Base-by-base conservation (phyloP, 148 eudicot genomes). In the Chenopodium album region DNA sequence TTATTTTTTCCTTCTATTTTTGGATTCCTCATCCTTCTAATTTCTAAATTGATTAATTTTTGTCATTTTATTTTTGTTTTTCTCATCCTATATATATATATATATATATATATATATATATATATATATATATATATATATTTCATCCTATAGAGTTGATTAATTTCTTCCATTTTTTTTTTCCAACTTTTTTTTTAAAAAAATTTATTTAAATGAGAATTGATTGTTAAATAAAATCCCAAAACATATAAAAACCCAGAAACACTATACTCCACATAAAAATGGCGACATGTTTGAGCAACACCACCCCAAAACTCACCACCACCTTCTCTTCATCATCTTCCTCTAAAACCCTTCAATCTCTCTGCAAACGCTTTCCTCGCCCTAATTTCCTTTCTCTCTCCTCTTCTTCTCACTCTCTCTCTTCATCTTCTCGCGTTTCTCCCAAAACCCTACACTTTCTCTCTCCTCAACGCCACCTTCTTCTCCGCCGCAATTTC, bases 261-360 rank as follows among this genome's bases (percentile, higher is more conserved):
- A 56, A 56, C 62, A 19, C 62, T 19, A 56, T 10, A n/a, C 29
- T 4, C 65, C 6, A 31, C 19, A 20, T 5, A 83, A 73, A 62
- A 80, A 90, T 89, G 93, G 94, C 93, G 79, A 82, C 89, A 10
- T 85, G 82, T 73, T 82, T 86, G 44, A 79, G 83, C 73, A 85
- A 82, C 78, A 78, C 88, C 86, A 75, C 82, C 14, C 88, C 92
- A 14, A 88, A 85, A 68, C 85, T 89, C 31, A 84, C 76, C 60
- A 77, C 91, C 76, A 64, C 83, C 80, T 73, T 79, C 26, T 84
- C 85, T 7, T 71, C 87, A 11, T 47, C 76, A 1, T 52, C 79
- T 17, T 76, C 79, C n/a, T 81, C 84, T 0, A 6, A 66, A 71
- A 46, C 86, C 23, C 64, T 82, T 73, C 86, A 77, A 47, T 23